phyloP scores from a whole-genome alignment of 768 basidiomycete genomes.

The Ramaria rubella region DNA sequence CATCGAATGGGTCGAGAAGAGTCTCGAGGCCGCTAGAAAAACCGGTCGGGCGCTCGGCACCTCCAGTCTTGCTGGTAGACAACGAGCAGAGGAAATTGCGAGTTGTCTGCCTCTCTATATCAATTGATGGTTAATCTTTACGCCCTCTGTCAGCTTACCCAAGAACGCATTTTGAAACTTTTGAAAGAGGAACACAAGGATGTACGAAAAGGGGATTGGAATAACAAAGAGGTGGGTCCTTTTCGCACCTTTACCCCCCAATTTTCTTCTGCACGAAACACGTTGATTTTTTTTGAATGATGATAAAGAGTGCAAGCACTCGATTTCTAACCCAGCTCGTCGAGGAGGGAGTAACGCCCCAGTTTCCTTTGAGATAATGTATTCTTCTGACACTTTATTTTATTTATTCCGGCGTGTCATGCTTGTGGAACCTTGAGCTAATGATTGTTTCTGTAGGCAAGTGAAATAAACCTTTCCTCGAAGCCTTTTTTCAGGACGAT shows the following conservation, averaged over 20 bases:
- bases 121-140: constrained; percentile 2
- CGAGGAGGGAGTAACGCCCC: constrained; percentile 92
- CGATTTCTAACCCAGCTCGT: constrained; percentile 84
- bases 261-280: constrained; percentile 13
- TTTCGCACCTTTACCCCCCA: neutral
- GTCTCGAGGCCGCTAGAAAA: constrained; percentile 73
- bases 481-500: constrained; percentile 51
- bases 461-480: no score
- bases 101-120: constrained; percentile 26
- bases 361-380: constrained; percentile 55
- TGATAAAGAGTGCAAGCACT: constrained; percentile 83
- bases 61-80: constrained; percentile 82
- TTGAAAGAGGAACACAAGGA: constrained; percentile 80
- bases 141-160: constrained; percentile 49
- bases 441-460: constrained; percentile 2
- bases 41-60: constrained; percentile 63
- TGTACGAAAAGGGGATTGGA: constrained; percentile 90
- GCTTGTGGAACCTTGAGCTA: neutral
- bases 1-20: constrained; percentile 97
- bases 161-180: constrained; percentile 78
- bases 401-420: neutral
- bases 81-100: constrained; percentile 93
- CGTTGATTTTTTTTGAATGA: constrained; percentile 30
- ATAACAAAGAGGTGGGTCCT: constrained; percentile 83
- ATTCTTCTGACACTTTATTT: neutral